A percentile compares a stretch with the other conserved stretches of the same genome.
Evolutionary conservation across 495 filamentous ascomycete species (phyloP).

Genomic region (Penicillium subrubescens): DNA sequence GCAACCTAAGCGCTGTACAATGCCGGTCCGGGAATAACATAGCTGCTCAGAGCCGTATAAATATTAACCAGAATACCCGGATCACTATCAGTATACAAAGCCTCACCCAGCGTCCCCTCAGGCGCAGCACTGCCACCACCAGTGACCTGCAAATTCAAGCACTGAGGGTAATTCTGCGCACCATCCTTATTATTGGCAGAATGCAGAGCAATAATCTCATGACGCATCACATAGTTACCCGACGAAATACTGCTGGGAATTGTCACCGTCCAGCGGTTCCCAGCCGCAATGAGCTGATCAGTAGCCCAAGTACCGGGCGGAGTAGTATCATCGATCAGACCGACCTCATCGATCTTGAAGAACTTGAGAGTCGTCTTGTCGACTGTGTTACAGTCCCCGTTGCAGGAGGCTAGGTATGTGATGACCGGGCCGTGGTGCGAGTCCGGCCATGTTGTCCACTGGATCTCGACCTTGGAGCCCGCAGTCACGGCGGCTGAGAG

Average conservation of each 20-base stretch:
- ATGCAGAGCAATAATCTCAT: slow-evolving; percentile 78
- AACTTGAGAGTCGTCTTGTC: slow-evolving; percentile 64
- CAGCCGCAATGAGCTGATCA: slow-evolving; percentile 63
- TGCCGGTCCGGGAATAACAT: slow-evolving; percentile 55
- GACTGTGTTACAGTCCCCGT: slow-evolving; percentile 63
- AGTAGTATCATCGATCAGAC: slow-evolving; percentile 47
- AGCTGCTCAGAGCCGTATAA: slow-evolving; percentile 48
- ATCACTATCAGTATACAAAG: slow-evolving; percentile 60
- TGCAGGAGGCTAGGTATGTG: slow-evolving; percentile 72
- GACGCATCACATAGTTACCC: slow-evolving; percentile 75
- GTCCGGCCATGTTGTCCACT: slow-evolving; percentile 69
- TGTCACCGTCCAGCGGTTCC: slow-evolving; percentile 64
- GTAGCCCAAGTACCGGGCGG: slow-evolving; percentile 62
- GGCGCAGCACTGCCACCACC: slow-evolving; percentile 60
- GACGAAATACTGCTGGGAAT: slow-evolving; percentile 63
- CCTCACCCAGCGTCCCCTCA: slow-evolving; percentile 55
- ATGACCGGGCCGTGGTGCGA: slow-evolving; percentile 71
- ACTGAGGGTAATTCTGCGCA: slow-evolving; percentile 76
- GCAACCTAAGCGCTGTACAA: slow-evolving; percentile 32
- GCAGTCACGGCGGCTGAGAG: slow-evolving; percentile 55
- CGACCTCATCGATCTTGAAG: slow-evolving; percentile 75
- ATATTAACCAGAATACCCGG: slow-evolving; percentile 64
- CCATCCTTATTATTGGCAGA: slow-evolving; percentile 54
- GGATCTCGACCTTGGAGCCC: slow-evolving; percentile 56
- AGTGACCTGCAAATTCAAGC: slow-evolving; percentile 70